These are phyloP conservation scores for Capsella rubella DNA, from an alignment of 441 rosid genomes.

Conservation along the genomic window DNA sequence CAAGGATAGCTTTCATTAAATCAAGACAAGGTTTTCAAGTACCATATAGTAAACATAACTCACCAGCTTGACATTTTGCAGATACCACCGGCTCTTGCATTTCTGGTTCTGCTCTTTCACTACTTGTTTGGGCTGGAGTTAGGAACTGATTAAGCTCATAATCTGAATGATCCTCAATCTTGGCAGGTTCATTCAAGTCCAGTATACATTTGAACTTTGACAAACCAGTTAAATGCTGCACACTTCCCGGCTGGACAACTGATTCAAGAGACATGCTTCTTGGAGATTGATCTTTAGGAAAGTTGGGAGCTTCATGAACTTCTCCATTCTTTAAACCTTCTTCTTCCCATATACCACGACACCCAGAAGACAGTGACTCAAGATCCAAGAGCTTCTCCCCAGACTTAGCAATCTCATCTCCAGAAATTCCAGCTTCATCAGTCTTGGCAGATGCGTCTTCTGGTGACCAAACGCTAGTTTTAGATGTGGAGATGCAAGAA, in stretches of 20 bases:
- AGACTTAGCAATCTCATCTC: conserved; percentile 48
- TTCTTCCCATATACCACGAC: conserved; percentile 52
- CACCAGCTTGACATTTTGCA: conserved; percentile 49
- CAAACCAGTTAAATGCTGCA: conserved; percentile 8
- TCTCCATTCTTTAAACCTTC: conserved; percentile 39
- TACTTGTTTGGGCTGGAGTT: conserved; percentile 27
- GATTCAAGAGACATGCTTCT: conserved; percentile 15
- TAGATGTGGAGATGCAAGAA: conserved; percentile 38
- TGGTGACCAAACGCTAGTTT: conserved; percentile 31
- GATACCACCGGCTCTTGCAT: conserved; percentile 1
- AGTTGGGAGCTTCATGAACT: conserved; percentile 1
- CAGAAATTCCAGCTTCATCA: conserved; percentile 31
- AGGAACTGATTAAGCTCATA: conserved; percentile 32
- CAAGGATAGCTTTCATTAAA: neutral
- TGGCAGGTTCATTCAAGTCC: conserved; percentile 57
- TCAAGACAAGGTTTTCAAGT: neutral
- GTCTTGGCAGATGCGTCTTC: conserved; percentile 8
- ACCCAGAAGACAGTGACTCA: conserved; percentile 57
- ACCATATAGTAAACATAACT: conserved; percentile 10
- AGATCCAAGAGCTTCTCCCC: conserved; percentile 60
- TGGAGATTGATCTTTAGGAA: conserved; percentile 9
- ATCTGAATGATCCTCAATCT: conserved; percentile 44
- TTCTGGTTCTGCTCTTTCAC: conserved; percentile 39
- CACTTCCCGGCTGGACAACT: conserved; percentile 24
- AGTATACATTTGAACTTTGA: conserved; percentile 15